A percentile compares a stretch with the other conserved stretches of the same genome.
Evolutionary conservation across 805 yeast genomes (phyloP).

Genomic region (Saccharomyces kudriavzevii): DNA sequence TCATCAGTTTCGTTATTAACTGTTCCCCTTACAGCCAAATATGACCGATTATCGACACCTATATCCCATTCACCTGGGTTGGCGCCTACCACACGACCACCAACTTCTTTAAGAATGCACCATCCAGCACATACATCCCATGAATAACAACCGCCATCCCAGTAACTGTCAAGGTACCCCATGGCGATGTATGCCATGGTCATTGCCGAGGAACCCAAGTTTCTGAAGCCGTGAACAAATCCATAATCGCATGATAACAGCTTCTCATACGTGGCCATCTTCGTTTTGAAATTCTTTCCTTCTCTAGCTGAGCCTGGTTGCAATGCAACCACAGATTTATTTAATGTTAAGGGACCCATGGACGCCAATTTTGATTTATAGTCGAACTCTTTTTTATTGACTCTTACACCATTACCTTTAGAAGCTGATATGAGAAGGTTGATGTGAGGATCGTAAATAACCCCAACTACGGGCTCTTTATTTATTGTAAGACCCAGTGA

Average conservation of each 20-base stretch:
- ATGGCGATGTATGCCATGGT: slow-evolving; percentile 51
- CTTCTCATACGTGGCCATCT: slow-evolving; percentile 73
- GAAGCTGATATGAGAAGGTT: slow-evolving; percentile 46
- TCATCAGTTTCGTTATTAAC: slow-evolving; percentile 19
- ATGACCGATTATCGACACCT: slow-evolving; percentile 45
- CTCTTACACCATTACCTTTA: slow-evolving; percentile 45
- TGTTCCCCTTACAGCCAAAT: slow-evolving; percentile 49
- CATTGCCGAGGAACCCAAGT: slow-evolving; percentile 60
- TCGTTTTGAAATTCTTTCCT: slow-evolving; percentile 76
- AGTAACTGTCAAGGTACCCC: slow-evolving; percentile 52
- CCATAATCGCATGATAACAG: slow-evolving; percentile 85
- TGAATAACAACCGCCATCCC: slow-evolving; percentile 65
- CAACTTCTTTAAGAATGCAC: slow-evolving; percentile 54
- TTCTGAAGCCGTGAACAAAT: slow-evolving; percentile 67
- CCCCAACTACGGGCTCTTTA: slow-evolving; percentile 50
- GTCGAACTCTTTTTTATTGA: slow-evolving; percentile 38
- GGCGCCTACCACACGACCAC: slow-evolving; percentile 51
- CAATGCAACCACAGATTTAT: slow-evolving; percentile 81
- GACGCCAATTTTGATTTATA: slow-evolving; percentile 65
- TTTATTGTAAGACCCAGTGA: slow-evolving; percentile 50
- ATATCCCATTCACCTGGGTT: slow-evolving; percentile 42
- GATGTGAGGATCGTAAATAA: slow-evolving; percentile 53
- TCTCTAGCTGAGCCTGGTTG: slow-evolving; percentile 86
- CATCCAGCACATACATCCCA: slow-evolving; percentile 71
- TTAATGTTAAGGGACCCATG: slow-evolving; percentile 75